Evolutionary conservation across 106 monocot genomes (phyloP), one percentile per base, ranked within the genome.

Genomic region (Vanilla planifolia): DNA sequence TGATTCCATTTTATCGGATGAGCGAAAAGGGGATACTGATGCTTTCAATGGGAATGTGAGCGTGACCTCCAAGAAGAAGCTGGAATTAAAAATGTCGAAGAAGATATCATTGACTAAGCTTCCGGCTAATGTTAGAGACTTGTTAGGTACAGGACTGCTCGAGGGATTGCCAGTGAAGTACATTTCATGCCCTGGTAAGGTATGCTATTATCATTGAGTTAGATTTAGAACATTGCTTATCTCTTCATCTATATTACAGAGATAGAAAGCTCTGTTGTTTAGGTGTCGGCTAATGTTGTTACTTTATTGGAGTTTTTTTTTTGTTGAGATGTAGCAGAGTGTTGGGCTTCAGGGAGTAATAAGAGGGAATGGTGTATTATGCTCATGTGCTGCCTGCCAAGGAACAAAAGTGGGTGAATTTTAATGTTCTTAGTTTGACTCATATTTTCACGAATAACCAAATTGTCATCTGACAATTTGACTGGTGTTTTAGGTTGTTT

Each of bases 11-110:
- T 50, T 39, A 15, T 55, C 45, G 0, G 72, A 71, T 3, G 80
- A 64, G 28, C 26, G 41, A 6, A 64, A 60, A 59, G 55, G 47
- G 33, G 64, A 16, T 65, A 43, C 15, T n/a, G 48, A 33, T 30
- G 33, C 35, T 13, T 45, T 26, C 2, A 61, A 69, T 43, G 65
- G 45, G 42, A 48, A 53, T 25, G 42, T 55, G 42, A 61, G 30
- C 30, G n/a, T 51, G n/a, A 55, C 56, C 0, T 71, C 73, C 8
- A 75, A 71, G 52, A 67, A 72, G 46, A 89, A 85, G 78, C 75
- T 80, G 86, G 85, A 82, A 61, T 33, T 81, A 59, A 87, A 88
- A 67, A 88, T 86, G 79, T 84, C 91, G 13, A 91, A 93, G 72
- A 89, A 87, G 77, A 82, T 92, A 56, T 46, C 80, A 8, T 51